Percentiles rank a stretch among this genome's conserved stretches.
phyloP scores from a whole-genome alignment of 495 filamentous ascomycete species.

The Thozetella sp. region DNA sequence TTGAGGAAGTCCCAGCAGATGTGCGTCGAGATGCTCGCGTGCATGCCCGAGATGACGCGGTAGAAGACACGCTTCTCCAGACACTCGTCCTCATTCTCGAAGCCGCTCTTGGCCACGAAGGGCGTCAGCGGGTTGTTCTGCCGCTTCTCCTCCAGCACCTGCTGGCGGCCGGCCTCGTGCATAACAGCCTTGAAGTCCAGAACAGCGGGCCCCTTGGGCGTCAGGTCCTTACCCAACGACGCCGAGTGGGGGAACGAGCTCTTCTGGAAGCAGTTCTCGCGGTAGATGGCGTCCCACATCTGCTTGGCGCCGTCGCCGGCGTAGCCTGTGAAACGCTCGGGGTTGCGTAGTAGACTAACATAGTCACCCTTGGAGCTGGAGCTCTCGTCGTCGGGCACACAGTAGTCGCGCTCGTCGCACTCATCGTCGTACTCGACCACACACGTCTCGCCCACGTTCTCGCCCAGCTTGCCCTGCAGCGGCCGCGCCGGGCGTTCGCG shows the following conservation, averaged over 20 bases:
- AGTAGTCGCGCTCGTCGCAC: constrained; percentile 96
- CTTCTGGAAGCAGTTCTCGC: constrained; percentile 95
- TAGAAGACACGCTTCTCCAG: constrained; percentile 98
- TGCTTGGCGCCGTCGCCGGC: constrained; percentile 78
- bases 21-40: constrained; percentile 93
- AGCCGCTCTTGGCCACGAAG: constrained; percentile 49
- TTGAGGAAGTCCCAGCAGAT: constrained; percentile 97
- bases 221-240: constrained; percentile 33
- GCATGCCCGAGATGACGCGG: constrained; percentile 93
- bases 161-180: constrained; percentile 68
- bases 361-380: constrained; percentile 90
- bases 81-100: constrained; percentile 86
- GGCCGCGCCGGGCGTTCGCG: constrained; percentile 70
- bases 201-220: constrained; percentile 63
- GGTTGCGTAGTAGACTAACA: constrained; percentile 90
- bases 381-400: constrained; percentile 92
- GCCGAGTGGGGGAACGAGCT: constrained; percentile 55
- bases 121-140: constrained; percentile 49
- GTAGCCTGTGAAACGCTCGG: constrained; percentile 95
- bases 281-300: constrained; percentile 96
- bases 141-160: constrained; percentile 51
- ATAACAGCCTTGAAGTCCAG: constrained; percentile 84
- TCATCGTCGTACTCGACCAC: constrained; percentile 98
- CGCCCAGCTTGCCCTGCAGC: constrained; percentile 80
- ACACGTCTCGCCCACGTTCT: constrained; percentile 89